phyloP scores from a whole-genome alignment of 306 rosid species.

The Sphenostylis stenocarpa region DNA sequence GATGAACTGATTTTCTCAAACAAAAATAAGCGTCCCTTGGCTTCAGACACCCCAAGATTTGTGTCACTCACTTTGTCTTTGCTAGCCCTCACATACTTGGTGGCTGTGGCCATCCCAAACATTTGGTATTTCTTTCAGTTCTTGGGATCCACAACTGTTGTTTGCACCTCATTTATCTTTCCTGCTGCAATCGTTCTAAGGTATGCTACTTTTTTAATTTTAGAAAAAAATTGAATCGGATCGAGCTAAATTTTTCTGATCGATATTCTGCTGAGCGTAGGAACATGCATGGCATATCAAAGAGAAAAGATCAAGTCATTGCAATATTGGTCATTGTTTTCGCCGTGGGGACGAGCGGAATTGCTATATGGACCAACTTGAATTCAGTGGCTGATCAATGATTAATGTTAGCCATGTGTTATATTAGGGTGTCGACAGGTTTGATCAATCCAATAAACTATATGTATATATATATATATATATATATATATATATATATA shows the following conservation, averaged over 20 bases:
- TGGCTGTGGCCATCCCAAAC: conserved; percentile 60
- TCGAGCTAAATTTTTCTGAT: too few relatives aligned
- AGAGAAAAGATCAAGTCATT: conserved; percentile 37
- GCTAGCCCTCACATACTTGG: conserved; percentile 38
- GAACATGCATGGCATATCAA: conserved; percentile 38
- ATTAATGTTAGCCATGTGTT: not conserved
- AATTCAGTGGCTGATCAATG: not conserved
- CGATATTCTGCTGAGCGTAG: conserved; percentile 11
- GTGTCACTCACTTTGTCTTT: conserved; percentile 41
- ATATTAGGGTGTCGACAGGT: too few relatives aligned
- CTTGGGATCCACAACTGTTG: conserved; percentile 64
- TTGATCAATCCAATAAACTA: too few relatives aligned
- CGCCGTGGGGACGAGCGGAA: conserved; percentile 41
- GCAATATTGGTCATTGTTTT: conserved; percentile 37
- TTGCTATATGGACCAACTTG: conserved; percentile 50
- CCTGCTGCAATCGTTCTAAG: conserved; percentile 58
- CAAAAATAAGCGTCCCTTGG: conserved; percentile 30
- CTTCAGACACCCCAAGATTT: conserved; percentile 48
- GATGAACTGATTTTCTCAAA: conserved; percentile 55
- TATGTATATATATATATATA: too few relatives aligned
- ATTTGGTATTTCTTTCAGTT: conserved; percentile 65
- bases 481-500: too few relatives aligned
- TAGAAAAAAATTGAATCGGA: too few relatives aligned
- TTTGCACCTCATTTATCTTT: conserved; percentile 51
- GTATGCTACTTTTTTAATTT: too few relatives aligned